These are phyloP conservation scores for Drechslerella coelobrocha DNA, from an alignment of 2,329 filamentous ascomycete genomes.

Conservation along the genomic window DNA sequence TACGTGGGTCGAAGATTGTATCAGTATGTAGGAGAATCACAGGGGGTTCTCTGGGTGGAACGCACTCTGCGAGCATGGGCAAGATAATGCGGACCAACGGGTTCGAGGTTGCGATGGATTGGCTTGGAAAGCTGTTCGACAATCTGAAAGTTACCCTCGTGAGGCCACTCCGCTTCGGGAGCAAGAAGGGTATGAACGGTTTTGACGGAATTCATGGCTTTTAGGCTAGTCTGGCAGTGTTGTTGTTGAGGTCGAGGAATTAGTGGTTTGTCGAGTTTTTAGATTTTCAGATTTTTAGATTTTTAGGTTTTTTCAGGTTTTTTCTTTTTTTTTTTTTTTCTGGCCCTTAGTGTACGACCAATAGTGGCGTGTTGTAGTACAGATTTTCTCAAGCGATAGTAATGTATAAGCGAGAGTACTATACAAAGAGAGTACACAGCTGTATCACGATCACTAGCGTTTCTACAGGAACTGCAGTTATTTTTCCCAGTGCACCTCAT, in stretches of 20 bases:
- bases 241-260: neutral
- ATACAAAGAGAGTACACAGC: too few species aligned
- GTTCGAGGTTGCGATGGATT: conserved; percentile 73
- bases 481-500: neutral
- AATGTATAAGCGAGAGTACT: too few species aligned
- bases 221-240: neutral
- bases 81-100: conserved; percentile 95
- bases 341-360: too few species aligned
- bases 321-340: too few species aligned
- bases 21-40: conserved; percentile 9
- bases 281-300: neutral
- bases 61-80: conserved; percentile 89
- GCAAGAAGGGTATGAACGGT: conserved; percentile 30
- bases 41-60: conserved; percentile 50
- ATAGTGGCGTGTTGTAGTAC: too few species aligned
- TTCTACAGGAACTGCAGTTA: too few species aligned
- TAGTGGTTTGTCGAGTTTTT: neutral
- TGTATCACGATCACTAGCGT: too few species aligned
- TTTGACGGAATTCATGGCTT: conserved; percentile 43
- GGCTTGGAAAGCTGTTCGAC: conserved; percentile 38
- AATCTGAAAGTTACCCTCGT: conserved; percentile 38
- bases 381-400: too few species aligned
- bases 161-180: conserved; percentile 35
- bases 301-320: too few species aligned
- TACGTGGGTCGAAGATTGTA: conserved; percentile 55